Percentiles rank a stretch among this genome's conserved stretches.
phyloP scores from a whole-genome alignment of 176 grass and related monocot genomes.

The Calamus simplicifolius region DNA sequence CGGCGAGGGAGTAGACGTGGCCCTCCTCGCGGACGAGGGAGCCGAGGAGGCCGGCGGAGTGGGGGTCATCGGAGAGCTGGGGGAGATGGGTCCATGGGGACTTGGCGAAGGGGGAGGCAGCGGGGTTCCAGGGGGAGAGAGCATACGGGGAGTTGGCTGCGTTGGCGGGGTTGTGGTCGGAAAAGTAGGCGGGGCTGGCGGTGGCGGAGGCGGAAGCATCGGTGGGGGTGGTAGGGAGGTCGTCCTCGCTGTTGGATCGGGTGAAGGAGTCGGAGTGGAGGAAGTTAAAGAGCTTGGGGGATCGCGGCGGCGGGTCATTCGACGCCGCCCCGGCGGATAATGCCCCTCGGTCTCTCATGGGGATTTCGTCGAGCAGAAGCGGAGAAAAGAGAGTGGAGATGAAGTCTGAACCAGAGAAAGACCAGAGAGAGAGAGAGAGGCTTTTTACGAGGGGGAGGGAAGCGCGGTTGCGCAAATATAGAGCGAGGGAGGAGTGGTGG shows the following conservation, averaged over 20 bases:
- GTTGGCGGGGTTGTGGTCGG: too few species aligned
- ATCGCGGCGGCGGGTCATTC: not conserved
- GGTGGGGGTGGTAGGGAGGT: too few species aligned
- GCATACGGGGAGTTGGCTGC: not conserved
- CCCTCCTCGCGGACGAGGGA: conserved; percentile 33
- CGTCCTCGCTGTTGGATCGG: too few species aligned
- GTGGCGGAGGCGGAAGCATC: not conserved
- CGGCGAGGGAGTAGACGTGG: conserved; percentile 44
- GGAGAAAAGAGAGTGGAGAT: too few species aligned
- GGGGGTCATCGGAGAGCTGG: not conserved
- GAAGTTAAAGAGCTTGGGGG: not conserved
- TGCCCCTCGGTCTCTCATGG: too few species aligned
- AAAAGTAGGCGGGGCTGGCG: not conserved
- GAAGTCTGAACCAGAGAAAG: too few species aligned
- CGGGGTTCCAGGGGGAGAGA: conserved; percentile 1
- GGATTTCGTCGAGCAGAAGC: too few species aligned
- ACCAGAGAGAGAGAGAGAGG: too few species aligned
- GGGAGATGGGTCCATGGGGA: conserved; percentile 5
- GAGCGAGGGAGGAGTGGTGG: too few species aligned
- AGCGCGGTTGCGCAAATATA: too few species aligned
- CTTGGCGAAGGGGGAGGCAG: conserved; percentile 2
- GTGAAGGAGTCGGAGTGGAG: not conserved
- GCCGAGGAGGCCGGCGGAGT: conserved; percentile 20
- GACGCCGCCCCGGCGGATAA: too few species aligned
- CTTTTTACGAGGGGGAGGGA: too few species aligned